A percentile compares a stretch with the other conserved stretches of the same genome.
Conservation (phyloP, 2,329 filamentous ascomycete genomes). For the Anthostomella pinea region DNA sequence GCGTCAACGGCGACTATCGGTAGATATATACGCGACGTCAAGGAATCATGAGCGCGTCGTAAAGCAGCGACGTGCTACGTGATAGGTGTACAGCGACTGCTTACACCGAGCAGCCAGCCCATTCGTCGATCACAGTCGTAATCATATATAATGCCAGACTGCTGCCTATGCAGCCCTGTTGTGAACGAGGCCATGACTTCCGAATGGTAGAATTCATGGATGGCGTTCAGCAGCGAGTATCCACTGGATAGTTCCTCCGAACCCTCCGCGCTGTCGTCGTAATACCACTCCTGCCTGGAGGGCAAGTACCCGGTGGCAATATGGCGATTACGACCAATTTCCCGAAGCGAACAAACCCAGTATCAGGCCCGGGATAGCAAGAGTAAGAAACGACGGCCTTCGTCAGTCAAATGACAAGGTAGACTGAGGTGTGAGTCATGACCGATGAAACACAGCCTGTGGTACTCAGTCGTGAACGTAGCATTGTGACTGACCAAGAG, state of each 20-base stretch:
- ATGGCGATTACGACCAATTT: background rate
- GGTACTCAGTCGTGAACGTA: background rate
- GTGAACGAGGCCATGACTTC: background rate
- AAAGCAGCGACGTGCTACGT: background rate
- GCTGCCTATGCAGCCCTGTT: background rate
- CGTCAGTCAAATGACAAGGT: background rate
- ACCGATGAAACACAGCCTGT: slow-evolving; percentile 1
- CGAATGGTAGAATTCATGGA: background rate
- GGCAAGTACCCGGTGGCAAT: background rate
- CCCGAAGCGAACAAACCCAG: background rate
- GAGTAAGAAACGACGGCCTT: background rate
- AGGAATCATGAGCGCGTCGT: slow-evolving; percentile 1
- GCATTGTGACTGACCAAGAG: background rate
- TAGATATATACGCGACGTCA: slow-evolving; percentile 3
- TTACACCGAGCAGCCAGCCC: background rate
- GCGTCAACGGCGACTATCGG: slow-evolving; percentile 6
- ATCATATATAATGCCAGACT: background rate
- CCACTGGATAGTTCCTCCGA: no score
- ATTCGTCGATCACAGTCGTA: background rate
- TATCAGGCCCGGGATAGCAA: background rate
- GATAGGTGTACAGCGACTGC: background rate
- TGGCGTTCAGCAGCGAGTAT: background rate
- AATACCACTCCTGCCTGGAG: background rate
- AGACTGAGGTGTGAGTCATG: slow-evolving; percentile 3
- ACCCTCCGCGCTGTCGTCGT: no score